Base-by-base conservation (phyloP, 108 stramenopile genomes). In the Skeletonema grethae region DNA sequence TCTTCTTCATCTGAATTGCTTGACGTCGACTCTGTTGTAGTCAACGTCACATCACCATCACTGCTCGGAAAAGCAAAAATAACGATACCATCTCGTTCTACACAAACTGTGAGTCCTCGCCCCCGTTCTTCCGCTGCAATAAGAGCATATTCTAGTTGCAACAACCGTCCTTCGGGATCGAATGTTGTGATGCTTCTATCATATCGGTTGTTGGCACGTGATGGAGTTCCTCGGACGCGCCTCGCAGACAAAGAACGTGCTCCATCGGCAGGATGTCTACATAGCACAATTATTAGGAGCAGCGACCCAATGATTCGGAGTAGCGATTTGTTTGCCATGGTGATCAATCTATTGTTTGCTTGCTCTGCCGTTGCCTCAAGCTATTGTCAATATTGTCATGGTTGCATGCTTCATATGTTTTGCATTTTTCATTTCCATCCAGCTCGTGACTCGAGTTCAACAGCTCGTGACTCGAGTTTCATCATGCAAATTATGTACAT, bases 151-250 rank as follows among this genome's bases (percentile, higher is more conserved):
- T 90, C 89, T 7, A 93, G 80, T 65, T 90, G 92, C 22, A 76
- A 62, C n/a, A 93, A 67, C 30, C 88, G 77, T 16, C 92, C 92
- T 3, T 82, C 76, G 41, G 79, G 74, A 35, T 72, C 65, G 67
- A 93, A 93, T 46, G 87, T 87, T 58, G 89, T 88, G 50, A 93
- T 89, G 77, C 75, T 77, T 39, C 89, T 83, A 75, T 93, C 92
- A 57, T 90, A 93, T n/a, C 69, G 62, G 18, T 80, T 62, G 15
- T 62, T 46, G 4, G 63, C 45, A 9, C 66, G 25, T 46, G 11
- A 48, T 57, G 77, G 73, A 61, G 4, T 50, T 20, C 66, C 65
- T 6, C 73, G 60, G 31, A 67, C 61, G 15, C 77, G 66, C 35
- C 73, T 72, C 9, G 77, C 72, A 15, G 77, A 69, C 5, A 75